Conservation (phyloP, 1,139 yeast genomes). For the Arxiozyma telluris region DNA sequence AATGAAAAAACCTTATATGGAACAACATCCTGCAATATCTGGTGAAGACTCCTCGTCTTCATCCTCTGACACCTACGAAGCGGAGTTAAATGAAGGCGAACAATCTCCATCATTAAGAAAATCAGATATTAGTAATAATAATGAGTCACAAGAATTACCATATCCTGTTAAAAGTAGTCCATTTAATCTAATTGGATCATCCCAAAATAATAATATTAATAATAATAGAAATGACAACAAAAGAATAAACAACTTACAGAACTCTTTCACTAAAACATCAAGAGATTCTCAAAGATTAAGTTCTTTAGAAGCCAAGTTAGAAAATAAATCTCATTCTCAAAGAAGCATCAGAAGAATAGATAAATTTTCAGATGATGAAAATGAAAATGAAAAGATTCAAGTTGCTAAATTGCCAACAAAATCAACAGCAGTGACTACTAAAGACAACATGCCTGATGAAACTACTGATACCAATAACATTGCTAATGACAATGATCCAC, state of each 20-base stretch:
- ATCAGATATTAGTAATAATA: not conserved
- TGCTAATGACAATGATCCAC: not conserved
- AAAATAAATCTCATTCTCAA: conserved; percentile 8
- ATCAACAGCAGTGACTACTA: not conserved
- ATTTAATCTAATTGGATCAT: conserved; percentile 6
- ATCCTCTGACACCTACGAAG: conserved; percentile 6
- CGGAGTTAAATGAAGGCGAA: conserved; percentile 7
- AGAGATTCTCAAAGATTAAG: conserved; percentile 12
- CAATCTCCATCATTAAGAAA: conserved; percentile 5
- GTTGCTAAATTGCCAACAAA: not conserved
- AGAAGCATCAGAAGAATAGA: conserved; percentile 8
- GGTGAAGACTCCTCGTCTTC: conserved; percentile 7
- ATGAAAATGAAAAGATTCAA: not conserved
- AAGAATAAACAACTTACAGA: not conserved
- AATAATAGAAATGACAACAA: not conserved
- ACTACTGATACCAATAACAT: not conserved
- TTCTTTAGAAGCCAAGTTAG: conserved; percentile 18
- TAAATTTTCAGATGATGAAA: conserved; percentile 10
- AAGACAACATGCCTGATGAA: not conserved
- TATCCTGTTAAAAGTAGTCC: conserved; percentile 8
- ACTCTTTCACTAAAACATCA: not conserved
- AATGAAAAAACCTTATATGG: conserved; percentile 28
- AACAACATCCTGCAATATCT: conserved; percentile 5
- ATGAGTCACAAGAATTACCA: not conserved
- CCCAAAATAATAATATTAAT: not conserved